phyloP scores from a whole-genome alignment of 1,284 basidiomycete species.

The Moesziomyces sp. region DNA sequence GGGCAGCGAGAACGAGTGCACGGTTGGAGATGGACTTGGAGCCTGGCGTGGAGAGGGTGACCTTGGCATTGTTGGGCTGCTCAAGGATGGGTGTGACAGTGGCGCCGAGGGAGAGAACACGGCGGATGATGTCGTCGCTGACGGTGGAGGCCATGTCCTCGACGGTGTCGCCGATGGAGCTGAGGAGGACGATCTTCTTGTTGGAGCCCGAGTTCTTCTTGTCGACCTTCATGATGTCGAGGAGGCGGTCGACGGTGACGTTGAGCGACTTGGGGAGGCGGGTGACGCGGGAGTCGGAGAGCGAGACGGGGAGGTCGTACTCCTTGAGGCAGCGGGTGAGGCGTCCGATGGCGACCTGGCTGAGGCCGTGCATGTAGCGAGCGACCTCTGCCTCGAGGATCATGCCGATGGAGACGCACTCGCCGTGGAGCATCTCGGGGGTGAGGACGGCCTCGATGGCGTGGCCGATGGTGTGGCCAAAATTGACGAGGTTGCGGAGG shows the following conservation, averaged over 20 bases:
- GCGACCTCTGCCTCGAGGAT: slow-evolving; percentile 66
- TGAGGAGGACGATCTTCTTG: slow-evolving; percentile 93
- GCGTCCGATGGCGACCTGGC: slow-evolving; percentile 64
- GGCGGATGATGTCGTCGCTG: slow-evolving; percentile 66
- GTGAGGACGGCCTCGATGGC: slow-evolving; percentile 67
- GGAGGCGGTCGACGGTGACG: slow-evolving; percentile 82
- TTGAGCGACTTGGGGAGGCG: slow-evolving; percentile 77
- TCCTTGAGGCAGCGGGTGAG: slow-evolving; percentile 61
- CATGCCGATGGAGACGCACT: slow-evolving; percentile 67
- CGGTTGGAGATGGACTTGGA: slow-evolving; percentile 98
- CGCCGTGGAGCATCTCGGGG: slow-evolving; percentile 66
- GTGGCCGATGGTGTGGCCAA: slow-evolving; percentile 67
- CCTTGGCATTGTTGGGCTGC: slow-evolving; percentile 60
- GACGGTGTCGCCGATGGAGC: slow-evolving; percentile 87
- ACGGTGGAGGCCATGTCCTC: slow-evolving; percentile 92
- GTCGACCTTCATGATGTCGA: slow-evolving; percentile 92
- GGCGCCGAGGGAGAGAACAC: slow-evolving; percentile 75
- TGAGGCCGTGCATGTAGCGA: slow-evolving; percentile 59
- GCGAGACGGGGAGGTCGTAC: slow-evolving; percentile 63
- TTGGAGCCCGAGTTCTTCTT: slow-evolving; percentile 92
- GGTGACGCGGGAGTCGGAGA: slow-evolving; percentile 63
- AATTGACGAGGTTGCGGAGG: slow-evolving; percentile 67
- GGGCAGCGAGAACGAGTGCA: slow-evolving; percentile 90
- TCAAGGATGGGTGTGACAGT: slow-evolving; percentile 44
- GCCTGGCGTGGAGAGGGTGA: slow-evolving; percentile 90